Conservation (phyloP, 169 alveolate genomes). For the Plasmodium adleri region DNA sequence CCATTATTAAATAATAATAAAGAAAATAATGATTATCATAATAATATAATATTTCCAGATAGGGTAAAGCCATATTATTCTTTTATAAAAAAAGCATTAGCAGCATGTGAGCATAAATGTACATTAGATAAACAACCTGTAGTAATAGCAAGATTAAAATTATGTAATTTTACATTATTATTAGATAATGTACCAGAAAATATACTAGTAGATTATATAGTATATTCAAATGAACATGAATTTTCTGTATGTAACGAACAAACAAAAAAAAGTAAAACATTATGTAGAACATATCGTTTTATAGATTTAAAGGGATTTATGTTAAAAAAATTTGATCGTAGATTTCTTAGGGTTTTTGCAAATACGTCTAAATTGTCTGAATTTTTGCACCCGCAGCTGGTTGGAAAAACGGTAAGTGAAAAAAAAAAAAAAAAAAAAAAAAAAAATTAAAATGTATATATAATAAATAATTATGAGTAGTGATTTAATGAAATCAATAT, state of each 20-base stretch:
- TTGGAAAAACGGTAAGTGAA: conserved; percentile 45
- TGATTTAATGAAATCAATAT: neutral
- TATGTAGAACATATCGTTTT: conserved; percentile 56
- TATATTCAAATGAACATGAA: conserved; percentile 65
- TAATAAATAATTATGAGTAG: too few species aligned
- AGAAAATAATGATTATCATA: conserved; percentile 6
- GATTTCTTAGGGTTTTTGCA: conserved; percentile 61
- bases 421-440: too few species aligned
- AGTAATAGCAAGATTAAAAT: conserved; percentile 60
- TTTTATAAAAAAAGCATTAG: conserved; percentile 57
- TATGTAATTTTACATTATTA: conserved; percentile 67
- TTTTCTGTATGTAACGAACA: conserved; percentile 44
- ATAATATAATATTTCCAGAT: conserved; percentile 28
- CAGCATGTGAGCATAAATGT: conserved; percentile 50
- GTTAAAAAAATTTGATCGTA: conserved; percentile 50
- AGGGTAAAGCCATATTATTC: conserved; percentile 68
- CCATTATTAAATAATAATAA: conserved; percentile 48
- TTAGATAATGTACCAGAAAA: conserved; percentile 66
- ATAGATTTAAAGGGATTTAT: conserved; percentile 69
- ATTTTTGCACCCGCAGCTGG: conserved; percentile 60
- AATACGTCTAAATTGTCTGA: conserved; percentile 60
- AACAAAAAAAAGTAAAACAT: conserved; percentile 14
- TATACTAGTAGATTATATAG: conserved; percentile 60
- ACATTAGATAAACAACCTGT: conserved; percentile 69
- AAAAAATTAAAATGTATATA: too few species aligned